Evolutionary conservation across 352 stramenopile species (phyloP).

Genomic region (Phytophthora macrochlamydospora): DNA sequence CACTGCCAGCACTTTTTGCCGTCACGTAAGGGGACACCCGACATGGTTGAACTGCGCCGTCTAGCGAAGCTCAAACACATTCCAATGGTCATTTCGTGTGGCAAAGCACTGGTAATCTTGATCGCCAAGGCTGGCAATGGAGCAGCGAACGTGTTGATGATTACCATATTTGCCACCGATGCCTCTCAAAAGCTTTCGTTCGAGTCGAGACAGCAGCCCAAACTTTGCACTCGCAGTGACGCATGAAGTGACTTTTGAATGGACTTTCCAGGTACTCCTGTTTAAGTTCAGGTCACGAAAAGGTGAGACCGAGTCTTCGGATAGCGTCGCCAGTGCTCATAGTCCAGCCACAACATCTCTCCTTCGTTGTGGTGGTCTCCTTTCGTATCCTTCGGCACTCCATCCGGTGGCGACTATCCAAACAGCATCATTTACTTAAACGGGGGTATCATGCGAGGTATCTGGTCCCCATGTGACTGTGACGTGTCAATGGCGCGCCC

Average conservation of each 20-base stretch:
- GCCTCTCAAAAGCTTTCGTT: neutral
- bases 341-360: no score
- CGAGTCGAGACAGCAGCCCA: conserved; percentile 6
- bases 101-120: no score
- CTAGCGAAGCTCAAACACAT: no score
- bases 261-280: conserved; percentile 5
- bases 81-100: no score
- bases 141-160: no score
- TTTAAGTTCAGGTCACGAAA: neutral
- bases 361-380: no score
- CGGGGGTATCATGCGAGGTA: conserved; percentile 1
- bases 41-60: neutral
- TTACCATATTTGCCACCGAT: no score
- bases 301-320: neutral
- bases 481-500: conserved; percentile 16
- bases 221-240: conserved; percentile 1
- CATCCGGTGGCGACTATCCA: neutral
- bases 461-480: conserved; percentile 9
- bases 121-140: neutral
- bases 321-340: no score
- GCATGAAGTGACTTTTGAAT: conserved; percentile 6
- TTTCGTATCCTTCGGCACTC: neutral
- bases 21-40: neutral
- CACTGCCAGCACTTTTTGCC: neutral
- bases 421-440: neutral